Evolutionary conservation across 2,329 filamentous ascomycete genomes (phyloP), one percentile per base, ranked within the genome.

Genomic region (Magnaporthales sp.): DNA sequence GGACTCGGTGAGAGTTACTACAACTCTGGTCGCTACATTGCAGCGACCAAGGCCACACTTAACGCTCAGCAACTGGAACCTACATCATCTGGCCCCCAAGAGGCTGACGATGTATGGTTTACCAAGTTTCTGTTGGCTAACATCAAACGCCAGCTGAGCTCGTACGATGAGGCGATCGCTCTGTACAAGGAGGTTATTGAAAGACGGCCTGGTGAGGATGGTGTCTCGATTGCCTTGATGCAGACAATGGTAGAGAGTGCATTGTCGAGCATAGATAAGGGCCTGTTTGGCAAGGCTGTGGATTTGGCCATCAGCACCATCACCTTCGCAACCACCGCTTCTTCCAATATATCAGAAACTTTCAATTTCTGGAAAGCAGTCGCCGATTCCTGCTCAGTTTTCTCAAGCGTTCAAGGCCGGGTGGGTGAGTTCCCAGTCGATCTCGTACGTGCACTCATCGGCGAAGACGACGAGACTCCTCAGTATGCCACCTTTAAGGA

Each of bases 1-100:
- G 95, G 95, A 0, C 83, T 99, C 1, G 95, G 94, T n/a, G 95
- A 99, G 78, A 96, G 93, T 74, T 99, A 99, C 74, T 91, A 97
- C 75, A 95, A 91, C 71, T 96, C 93, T 19, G 94, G 95, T 10
- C 86, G 94, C 69, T 96, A 96, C 73, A 91, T 97, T 68, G 94
- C 95, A n/a, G 94, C 95, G 0, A 92, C 91, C 3, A 94, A 95
- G 74, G 93, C 95, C 0, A 95, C 98, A 70, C 82, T 91, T 38
- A 91, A 96, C 73, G 95, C 94, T 0, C 89, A 94, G 74, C 86
- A 85, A 66, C 82, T 97, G 4, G 91, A 94, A 69, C 82, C 86
- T 30, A 81, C 83, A 1, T 76, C 84, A 4, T 67, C 65, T 0
- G 76, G 81, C n/a, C 73, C 83, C 73, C 77, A 84, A 62, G 81